phyloP scores from a whole-genome alignment of 139 green algal species.

The Closterium sp. region DNA sequence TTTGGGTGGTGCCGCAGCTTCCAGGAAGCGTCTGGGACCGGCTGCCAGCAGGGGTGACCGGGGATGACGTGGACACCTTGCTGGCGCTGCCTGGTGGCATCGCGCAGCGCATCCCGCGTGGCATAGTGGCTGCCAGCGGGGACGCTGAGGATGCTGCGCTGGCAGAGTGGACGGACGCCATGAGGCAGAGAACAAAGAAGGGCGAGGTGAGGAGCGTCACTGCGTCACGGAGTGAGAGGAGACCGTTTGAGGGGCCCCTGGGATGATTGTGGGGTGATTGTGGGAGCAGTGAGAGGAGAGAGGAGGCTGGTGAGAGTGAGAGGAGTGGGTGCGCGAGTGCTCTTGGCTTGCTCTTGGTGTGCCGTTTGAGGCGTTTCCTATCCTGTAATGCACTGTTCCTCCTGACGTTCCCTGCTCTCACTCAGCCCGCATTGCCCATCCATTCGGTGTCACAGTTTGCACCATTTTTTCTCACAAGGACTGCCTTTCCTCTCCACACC shows the following conservation, averaged over 20 bases:
- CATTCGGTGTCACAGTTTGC: background rate
- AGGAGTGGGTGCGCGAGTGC: too few species aligned
- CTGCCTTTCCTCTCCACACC: background rate
- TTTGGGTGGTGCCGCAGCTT: background rate
- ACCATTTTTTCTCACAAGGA: background rate
- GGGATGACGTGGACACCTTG: background rate
- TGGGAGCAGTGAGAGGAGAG: background rate
- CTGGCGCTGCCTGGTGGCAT: background rate
- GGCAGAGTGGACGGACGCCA: background rate
- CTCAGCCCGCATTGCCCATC: too few species aligned
- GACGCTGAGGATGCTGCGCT: background rate
- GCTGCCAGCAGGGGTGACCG: background rate
- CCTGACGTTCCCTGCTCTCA: too few species aligned
- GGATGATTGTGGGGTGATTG: too few species aligned
- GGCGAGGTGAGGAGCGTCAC: background rate
- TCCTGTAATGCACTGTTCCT: too few species aligned
- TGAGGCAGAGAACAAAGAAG: background rate
- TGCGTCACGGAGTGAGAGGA: background rate
- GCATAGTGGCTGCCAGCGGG: background rate
- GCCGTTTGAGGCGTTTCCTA: too few species aligned
- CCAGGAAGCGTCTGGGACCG: background rate
- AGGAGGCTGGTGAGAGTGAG: too few species aligned
- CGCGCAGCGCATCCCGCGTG: background rate
- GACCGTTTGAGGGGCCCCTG: background rate
- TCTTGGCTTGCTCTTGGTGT: too few species aligned